These are phyloP conservation scores for Colletotrichum acutatum DNA, from an alignment of 2,329 filamentous ascomycete species.

Conservation along the genomic window DNA sequence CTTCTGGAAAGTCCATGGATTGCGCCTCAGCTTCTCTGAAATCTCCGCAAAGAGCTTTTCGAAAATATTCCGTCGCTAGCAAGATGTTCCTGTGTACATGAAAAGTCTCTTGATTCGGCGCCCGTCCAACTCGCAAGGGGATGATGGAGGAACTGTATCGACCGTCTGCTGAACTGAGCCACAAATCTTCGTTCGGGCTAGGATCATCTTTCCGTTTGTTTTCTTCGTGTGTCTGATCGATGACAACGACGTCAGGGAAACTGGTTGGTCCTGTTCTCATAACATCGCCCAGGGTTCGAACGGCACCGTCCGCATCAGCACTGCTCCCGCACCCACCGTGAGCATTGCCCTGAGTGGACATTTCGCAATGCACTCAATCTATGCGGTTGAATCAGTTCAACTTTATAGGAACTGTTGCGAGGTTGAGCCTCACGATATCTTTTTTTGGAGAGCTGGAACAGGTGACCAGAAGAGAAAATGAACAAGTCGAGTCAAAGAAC, in stretches of 20 bases:
- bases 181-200: slow-evolving; percentile 58
- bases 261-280: slow-evolving; percentile 53
- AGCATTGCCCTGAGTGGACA: slow-evolving; percentile 13
- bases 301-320: not conserved
- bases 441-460: not conserved
- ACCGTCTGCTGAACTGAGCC: slow-evolving; percentile 60
- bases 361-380: not conserved
- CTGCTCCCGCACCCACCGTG: not conserved
- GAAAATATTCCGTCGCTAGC: slow-evolving; percentile 59
- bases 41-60: slow-evolving; percentile 57
- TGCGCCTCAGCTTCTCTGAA: slow-evolving; percentile 59
- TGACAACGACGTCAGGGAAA: slow-evolving; percentile 51
- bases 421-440: not conserved
- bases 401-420: not conserved
- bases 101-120: slow-evolving; percentile 56
- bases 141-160: slow-evolving; percentile 58
- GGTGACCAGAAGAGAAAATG: not conserved
- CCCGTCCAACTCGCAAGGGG: slow-evolving; percentile 55
- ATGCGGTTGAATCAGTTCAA: slow-evolving; percentile 1
- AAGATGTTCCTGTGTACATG: slow-evolving; percentile 61
- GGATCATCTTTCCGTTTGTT: slow-evolving; percentile 45
- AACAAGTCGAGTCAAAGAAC: not conserved
- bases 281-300: slow-evolving; percentile 49
- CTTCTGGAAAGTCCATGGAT: slow-evolving; percentile 60
- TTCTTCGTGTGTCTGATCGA: slow-evolving; percentile 48